Evolutionary conservation across 2,329 filamentous ascomycete genomes (phyloP).

Genomic region (Monosporascus sp.): DNA sequence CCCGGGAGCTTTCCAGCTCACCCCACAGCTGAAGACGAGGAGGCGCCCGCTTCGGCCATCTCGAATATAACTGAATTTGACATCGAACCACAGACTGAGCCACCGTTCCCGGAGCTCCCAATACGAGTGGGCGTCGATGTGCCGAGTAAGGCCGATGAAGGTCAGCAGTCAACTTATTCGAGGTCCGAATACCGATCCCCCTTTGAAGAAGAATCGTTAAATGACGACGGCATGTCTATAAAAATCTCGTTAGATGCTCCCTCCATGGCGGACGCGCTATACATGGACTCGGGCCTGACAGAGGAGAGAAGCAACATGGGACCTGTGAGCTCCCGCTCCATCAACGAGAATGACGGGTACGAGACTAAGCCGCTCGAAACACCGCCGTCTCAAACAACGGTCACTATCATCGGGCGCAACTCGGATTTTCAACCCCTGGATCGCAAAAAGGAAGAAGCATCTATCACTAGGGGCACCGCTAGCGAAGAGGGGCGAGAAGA

Average conservation of each 20-base stretch:
- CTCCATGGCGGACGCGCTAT: conserved; percentile 14
- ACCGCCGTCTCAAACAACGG: conserved; percentile 38
- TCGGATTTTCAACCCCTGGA: conserved; percentile 28
- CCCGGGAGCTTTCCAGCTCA: conserved; percentile 55
- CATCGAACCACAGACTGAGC: conserved; percentile 61
- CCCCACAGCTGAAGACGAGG: conserved; percentile 36
- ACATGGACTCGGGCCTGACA: conserved; percentile 21
- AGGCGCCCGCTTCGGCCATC: conserved; percentile 51
- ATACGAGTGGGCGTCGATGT: conserved; percentile 13
- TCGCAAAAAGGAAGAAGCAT: conserved; percentile 5
- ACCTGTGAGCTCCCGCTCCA: conserved; percentile 25
- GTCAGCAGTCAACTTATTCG: conserved; percentile 18
- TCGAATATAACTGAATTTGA: conserved; percentile 68
- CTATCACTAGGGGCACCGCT: not conserved
- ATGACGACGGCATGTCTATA: conserved; percentile 34
- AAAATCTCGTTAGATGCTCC: conserved; percentile 35
- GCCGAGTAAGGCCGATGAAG: conserved; percentile 17
- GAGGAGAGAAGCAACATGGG: conserved; percentile 17
- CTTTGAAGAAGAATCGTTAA: conserved; percentile 40
- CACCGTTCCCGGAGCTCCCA: conserved; percentile 32
- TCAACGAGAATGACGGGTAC: conserved; percentile 31
- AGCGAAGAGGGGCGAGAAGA: conserved; percentile 6
- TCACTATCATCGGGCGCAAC: conserved; percentile 44
- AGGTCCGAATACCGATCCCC: conserved; percentile 45
- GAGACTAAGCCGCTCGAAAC: conserved; percentile 35